Conservation (phyloP, 345 rosid species). For the Linum usitatissimum region DNA sequence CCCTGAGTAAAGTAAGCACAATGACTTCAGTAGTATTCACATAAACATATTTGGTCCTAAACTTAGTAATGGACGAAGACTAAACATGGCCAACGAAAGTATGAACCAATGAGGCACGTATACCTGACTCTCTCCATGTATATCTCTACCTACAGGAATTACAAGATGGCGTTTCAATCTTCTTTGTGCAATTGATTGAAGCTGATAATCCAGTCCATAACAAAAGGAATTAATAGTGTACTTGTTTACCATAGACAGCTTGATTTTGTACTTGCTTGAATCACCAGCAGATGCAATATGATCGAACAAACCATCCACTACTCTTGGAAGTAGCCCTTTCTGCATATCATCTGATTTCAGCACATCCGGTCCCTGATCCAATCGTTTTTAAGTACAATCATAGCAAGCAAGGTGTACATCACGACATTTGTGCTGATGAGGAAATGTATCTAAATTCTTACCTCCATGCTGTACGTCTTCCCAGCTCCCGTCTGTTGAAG, state of each 20-base stretch:
- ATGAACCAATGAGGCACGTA: not conserved
- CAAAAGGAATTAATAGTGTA: not conserved
- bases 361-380: slow-evolving; percentile 51
- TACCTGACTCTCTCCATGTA: slow-evolving; percentile 96
- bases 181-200: not conserved
- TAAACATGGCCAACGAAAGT: not conserved
- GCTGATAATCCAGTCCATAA: not conserved
- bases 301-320: slow-evolving; percentile 57
- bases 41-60: slow-evolving; percentile 3
- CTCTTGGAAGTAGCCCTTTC: slow-evolving; percentile 71
- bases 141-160: slow-evolving; percentile 59
- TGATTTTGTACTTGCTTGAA: slow-evolving; percentile 35
- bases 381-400: slow-evolving; percentile 9
- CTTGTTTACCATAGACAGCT: slow-evolving; percentile 62
- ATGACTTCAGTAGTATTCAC: not conserved
- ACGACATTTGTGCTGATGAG: not conserved
- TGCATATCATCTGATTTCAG: slow-evolving; percentile 39
- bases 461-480: slow-evolving; percentile 90
- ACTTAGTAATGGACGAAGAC: not conserved
- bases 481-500: slow-evolving; percentile 82
- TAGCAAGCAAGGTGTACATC: not conserved
- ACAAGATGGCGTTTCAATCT: not conserved
- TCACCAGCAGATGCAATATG: slow-evolving; percentile 34
- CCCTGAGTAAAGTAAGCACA: slow-evolving; percentile 31
- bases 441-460: slow-evolving; percentile 11